Evolutionary conservation across 345 rosid genomes (phyloP).

Genomic region (Aquilaria yunnanensis): DNA sequence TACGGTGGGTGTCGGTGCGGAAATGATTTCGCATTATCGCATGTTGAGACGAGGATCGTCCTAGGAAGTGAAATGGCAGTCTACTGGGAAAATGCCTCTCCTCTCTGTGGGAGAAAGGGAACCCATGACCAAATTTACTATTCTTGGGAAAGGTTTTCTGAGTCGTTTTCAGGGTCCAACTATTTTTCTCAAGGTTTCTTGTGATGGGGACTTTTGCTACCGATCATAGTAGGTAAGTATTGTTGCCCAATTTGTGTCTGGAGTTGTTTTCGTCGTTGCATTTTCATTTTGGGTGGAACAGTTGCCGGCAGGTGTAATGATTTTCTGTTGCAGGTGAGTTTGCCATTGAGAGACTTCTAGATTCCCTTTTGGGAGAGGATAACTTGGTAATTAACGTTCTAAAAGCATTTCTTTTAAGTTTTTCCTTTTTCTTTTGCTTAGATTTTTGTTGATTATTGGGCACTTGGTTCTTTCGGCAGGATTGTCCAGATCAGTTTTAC

Average conservation of each 20-base stretch:
- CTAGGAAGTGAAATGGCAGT: constrained; percentile 30
- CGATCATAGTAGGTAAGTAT: constrained; percentile 54
- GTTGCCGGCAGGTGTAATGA: constrained; percentile 12
- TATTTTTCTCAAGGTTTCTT: constrained; percentile 80
- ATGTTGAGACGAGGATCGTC: constrained; percentile 40
- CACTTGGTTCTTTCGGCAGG: too few relatives aligned
- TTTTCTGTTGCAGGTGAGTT: constrained; percentile 49
- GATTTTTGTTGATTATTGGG: too few relatives aligned
- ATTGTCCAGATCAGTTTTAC: too few relatives aligned
- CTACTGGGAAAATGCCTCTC: constrained; percentile 19
- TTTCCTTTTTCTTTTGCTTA: too few relatives aligned
- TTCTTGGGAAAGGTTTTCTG: constrained; percentile 47
- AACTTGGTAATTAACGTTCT: constrained; percentile 32
- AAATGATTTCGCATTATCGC: constrained; percentile 43
- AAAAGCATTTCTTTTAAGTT: too few relatives aligned
- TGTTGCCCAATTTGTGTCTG: background rate
- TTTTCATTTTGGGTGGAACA: constrained; percentile 1
- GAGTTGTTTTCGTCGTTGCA: background rate
- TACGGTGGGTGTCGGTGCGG: constrained; percentile 19
- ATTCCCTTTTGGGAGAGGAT: constrained; percentile 27
- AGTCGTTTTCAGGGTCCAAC: constrained; percentile 70
- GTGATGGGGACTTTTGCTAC: constrained; percentile 78
- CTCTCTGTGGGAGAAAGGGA: constrained; percentile 14
- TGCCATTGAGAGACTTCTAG: constrained; percentile 61
- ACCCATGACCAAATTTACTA: constrained; percentile 26